These are phyloP conservation scores for Xylaria digitata DNA, from an alignment of 2,329 filamentous ascomycete species.

Conservation along the genomic window DNA sequence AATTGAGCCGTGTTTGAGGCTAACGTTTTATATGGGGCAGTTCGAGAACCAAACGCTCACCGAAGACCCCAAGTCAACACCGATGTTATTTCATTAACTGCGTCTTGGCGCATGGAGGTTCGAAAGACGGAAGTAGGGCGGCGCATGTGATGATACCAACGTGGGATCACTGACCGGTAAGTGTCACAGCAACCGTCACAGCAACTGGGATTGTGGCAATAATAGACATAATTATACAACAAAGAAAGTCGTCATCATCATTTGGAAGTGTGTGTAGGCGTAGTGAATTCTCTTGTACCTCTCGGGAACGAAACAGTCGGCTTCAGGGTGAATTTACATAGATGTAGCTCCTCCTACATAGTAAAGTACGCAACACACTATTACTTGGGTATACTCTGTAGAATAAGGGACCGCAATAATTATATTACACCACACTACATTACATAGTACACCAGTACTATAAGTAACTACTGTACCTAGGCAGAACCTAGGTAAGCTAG, in stretches of 20 bases:
- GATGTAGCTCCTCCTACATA: no score
- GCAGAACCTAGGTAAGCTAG: no score
- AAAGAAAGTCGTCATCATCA: conserved; percentile 3
- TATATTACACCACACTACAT: no score
- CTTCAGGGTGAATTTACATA: no score
- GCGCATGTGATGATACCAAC: neutral
- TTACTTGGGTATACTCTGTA: no score
- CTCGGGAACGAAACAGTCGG: neutral
- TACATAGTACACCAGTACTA: no score
- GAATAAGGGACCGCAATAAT: no score
- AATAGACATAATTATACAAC: conserved; percentile 23
- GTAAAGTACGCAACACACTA: no score
- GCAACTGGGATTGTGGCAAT: neutral
- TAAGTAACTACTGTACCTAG: no score
- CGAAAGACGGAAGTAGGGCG: neutral
- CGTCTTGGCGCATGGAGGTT: conserved; percentile 2
- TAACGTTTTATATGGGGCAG: conserved; percentile 40
- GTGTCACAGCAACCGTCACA: conserved; percentile 1
- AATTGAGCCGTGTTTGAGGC: conserved; percentile 18
- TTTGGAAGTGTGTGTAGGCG: neutral
- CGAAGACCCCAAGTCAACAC: conserved; percentile 40
- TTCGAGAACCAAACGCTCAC: conserved; percentile 46
- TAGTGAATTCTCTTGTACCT: no score
- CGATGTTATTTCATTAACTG: conserved; percentile 46
- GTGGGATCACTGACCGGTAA: neutral